These are phyloP conservation scores for Hymenochaete sp. DNA, from an alignment of 1,284 basidiomycete species.

Conservation along the genomic window DNA sequence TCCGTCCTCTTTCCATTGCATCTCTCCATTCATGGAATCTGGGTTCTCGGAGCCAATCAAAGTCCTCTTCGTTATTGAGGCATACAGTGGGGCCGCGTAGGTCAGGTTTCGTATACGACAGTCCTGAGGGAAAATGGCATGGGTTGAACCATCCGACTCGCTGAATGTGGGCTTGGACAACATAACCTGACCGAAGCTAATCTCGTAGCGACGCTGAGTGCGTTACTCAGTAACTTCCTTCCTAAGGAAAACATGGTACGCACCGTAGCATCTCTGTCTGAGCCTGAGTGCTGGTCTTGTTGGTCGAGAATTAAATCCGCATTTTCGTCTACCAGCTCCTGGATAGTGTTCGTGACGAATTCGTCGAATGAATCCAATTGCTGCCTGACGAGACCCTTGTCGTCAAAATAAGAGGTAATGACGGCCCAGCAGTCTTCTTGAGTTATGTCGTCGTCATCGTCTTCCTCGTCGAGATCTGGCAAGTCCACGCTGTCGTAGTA, in stretches of 20 bases:
- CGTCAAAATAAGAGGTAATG: conserved; percentile 93
- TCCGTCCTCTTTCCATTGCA: conserved; percentile 72
- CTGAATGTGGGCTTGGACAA: conserved; percentile 91
- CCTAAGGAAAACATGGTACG: conserved; percentile 12
- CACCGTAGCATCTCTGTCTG: conserved; percentile 60
- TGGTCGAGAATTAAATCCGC: conserved; percentile 92
- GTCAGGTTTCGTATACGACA: conserved; percentile 91
- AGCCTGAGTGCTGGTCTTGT: conserved; percentile 89
- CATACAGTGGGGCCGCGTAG: conserved; percentile 93
- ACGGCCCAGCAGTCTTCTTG: conserved; percentile 95
- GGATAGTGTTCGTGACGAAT: conserved; percentile 99
- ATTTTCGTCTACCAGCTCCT: conserved; percentile 97
- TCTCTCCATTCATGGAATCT: conserved; percentile 74
- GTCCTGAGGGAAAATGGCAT: conserved; percentile 95
- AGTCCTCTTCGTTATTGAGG: conserved; percentile 90
- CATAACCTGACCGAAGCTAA: conserved; percentile 97
- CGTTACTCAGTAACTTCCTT: conserved; percentile 4
- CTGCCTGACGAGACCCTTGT: conserved; percentile 96
- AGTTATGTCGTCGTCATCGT: conserved; percentile 70
- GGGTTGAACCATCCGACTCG: conserved; percentile 91
- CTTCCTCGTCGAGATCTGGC: conserved; percentile 45
- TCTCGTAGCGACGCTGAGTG: conserved; percentile 85
- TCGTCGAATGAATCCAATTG: conserved; percentile 99
- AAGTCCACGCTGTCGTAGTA: conserved; percentile 6
- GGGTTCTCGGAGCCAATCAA: conserved; percentile 74